Evolutionary conservation across 129 eudicot species (phyloP).

Genomic region (Flaveria bidentis): DNA sequence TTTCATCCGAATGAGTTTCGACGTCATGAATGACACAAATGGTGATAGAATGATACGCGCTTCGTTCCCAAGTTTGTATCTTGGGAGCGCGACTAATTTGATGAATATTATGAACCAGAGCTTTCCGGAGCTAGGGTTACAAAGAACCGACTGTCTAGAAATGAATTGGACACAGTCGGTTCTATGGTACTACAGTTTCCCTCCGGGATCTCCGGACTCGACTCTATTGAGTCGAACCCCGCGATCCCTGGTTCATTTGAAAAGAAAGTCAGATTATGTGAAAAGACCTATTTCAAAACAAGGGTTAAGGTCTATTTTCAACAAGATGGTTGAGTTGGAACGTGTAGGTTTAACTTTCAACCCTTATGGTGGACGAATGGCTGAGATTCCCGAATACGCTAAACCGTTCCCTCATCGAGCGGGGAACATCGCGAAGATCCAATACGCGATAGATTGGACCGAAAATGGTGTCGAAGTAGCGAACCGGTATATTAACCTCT

Average conservation of each 20-base stretch:
- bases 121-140: constrained; percentile 7
- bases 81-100: neutral
- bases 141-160: neutral
- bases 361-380: constrained; percentile 16
- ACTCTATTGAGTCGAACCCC: neutral
- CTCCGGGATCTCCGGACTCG: neutral
- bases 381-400: neutral
- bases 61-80: neutral
- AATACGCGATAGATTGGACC: neutral
- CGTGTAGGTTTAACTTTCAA: neutral
- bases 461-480: neutral
- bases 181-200: neutral
- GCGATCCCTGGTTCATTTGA: neutral
- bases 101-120: neutral
- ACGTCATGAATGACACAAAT: neutral
- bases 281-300: constrained; percentile 10
- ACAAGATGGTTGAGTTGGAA: constrained; percentile 1
- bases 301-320: neutral
- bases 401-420: constrained; percentile 18
- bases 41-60: neutral
- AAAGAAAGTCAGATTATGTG: constrained; percentile 1
- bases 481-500: neutral
- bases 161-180: constrained; percentile 13
- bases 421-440: constrained; percentile 9
- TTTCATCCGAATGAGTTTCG: neutral